Conservation (phyloP, 148 eudicot genomes). For the Vaccinium vitisidaea region DNA sequence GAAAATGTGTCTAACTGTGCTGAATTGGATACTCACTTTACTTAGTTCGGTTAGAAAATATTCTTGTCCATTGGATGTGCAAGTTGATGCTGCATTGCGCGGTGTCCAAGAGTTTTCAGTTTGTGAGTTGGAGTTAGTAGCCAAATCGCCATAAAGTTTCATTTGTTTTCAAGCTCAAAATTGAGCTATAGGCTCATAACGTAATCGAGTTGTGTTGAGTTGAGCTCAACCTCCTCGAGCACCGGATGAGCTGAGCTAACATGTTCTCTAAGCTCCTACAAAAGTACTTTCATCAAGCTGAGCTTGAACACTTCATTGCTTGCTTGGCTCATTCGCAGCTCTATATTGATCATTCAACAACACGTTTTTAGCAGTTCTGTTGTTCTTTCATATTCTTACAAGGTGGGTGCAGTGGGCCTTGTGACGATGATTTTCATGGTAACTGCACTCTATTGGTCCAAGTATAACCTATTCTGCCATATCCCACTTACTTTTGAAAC, state of each 20-base stretch:
- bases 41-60: no score
- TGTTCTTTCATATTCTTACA: not conserved
- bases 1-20: not conserved
- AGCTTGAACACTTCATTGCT: not conserved
- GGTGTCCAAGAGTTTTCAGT: no score
- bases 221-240: not conserved
- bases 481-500: no score
- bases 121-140: no score
- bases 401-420: not conserved
- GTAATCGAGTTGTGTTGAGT: not conserved
- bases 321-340: not conserved
- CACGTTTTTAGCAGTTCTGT: no score
- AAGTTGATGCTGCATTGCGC: no score
- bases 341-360: not conserved
- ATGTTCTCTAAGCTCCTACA: not conserved
- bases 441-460: no score
- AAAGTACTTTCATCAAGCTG: not conserved
- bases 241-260: not conserved
- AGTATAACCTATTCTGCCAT: no score
- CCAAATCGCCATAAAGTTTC: no score
- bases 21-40: not conserved
- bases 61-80: no score
- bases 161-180: not conserved
- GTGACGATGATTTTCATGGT: no score
- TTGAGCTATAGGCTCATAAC: not conserved